Evolutionary conservation across 768 basidiomycete genomes (phyloP).

Genomic region (Boletus subparvulus): DNA sequence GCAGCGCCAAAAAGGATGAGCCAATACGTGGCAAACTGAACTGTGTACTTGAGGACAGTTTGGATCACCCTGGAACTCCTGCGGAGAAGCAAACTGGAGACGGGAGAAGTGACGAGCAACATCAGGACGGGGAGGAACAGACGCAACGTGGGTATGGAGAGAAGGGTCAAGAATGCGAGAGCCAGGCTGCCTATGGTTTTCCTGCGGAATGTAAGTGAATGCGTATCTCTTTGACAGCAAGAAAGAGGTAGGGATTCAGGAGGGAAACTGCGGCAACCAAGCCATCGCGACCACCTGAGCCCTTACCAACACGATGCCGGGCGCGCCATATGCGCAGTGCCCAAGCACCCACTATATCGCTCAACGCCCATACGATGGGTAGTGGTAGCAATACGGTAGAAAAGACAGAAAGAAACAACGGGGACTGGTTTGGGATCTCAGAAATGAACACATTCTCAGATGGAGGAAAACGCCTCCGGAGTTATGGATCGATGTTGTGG

Average conservation of each 20-base stretch:
- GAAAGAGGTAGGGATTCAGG: constrained; percentile 84
- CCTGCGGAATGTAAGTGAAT: constrained; percentile 41
- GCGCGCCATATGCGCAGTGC: constrained; percentile 68
- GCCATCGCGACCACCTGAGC: constrained; percentile 48
- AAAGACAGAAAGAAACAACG: constrained; percentile 74
- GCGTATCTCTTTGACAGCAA: constrained; percentile 28
- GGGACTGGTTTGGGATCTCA: constrained; percentile 55
- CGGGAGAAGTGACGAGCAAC: constrained; percentile 58
- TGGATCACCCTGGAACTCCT: constrained; percentile 23
- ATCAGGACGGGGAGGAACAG: constrained; percentile 66
- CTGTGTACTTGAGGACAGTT: constrained; percentile 29
- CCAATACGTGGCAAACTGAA: constrained; percentile 54
- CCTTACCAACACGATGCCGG: constrained; percentile 48
- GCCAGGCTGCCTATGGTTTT: constrained; percentile 54
- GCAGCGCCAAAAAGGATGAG: constrained; percentile 42
- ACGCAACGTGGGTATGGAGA: constrained; percentile 69
- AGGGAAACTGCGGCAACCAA: constrained; percentile 71
- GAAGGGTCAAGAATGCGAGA: constrained; percentile 69
- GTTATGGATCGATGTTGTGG: constrained; percentile 82
- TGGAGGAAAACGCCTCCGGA: constrained; percentile 84
- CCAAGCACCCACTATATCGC: constrained; percentile 68
- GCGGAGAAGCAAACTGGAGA: constrained; percentile 71
- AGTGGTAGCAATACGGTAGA: constrained; percentile 63
- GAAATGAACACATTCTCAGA: constrained; percentile 45
- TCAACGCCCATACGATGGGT: constrained; percentile 66